A percentile compares a stretch with the other conserved stretches of the same genome.
Conservation (phyloP, 2,329 filamentous ascomycete species). For the Paramyrothecium roridum region DNA sequence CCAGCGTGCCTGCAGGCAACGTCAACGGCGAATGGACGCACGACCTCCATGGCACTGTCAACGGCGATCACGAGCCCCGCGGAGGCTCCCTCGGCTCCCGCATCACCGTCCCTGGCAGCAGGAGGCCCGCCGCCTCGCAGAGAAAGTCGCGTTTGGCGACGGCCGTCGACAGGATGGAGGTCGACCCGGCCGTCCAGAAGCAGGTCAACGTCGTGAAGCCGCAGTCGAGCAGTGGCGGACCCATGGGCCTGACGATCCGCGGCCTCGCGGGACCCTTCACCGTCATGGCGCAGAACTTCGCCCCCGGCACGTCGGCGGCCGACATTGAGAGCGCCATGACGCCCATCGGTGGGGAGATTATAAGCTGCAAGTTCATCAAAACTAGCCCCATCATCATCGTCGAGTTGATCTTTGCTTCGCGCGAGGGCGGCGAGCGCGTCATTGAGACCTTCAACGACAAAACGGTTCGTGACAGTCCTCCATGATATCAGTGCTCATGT, state of each 20-base stretch:
- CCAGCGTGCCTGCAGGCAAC: slow-evolving; percentile 43
- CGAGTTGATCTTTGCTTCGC: slow-evolving; percentile 72
- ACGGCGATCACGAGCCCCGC: slow-evolving; percentile 18
- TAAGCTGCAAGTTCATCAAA: slow-evolving; percentile 66
- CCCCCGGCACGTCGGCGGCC: slow-evolving; percentile 73
- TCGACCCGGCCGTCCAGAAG: slow-evolving; percentile 22
- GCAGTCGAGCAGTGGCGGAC: not conserved
- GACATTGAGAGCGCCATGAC: slow-evolving; percentile 81
- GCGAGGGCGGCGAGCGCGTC: slow-evolving; percentile 70
- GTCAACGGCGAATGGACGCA: slow-evolving; percentile 70
- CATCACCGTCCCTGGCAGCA: slow-evolving; percentile 36
- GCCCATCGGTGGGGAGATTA: slow-evolving; percentile 67
- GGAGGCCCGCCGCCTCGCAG: slow-evolving; percentile 13
- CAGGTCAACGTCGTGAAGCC: slow-evolving; percentile 31
- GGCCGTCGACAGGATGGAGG: slow-evolving; percentile 39
- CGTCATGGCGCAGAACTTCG: slow-evolving; percentile 78
- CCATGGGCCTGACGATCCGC: slow-evolving; percentile 61
- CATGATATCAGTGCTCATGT: too few species aligned
- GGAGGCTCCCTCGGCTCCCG: slow-evolving; percentile 43
- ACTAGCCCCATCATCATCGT: slow-evolving; percentile 70
- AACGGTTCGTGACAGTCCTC: slow-evolving; percentile 50
- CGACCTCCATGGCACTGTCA: slow-evolving; percentile 57
- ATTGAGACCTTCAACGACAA: slow-evolving; percentile 76
- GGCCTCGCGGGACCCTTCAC: slow-evolving; percentile 71
- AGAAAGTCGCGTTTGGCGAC: slow-evolving; percentile 37